A percentile compares a stretch with the other conserved stretches of the same genome.
Conservation (phyloP, 2,329 filamentous ascomycete species). For the Aureobasidium musti region DNA sequence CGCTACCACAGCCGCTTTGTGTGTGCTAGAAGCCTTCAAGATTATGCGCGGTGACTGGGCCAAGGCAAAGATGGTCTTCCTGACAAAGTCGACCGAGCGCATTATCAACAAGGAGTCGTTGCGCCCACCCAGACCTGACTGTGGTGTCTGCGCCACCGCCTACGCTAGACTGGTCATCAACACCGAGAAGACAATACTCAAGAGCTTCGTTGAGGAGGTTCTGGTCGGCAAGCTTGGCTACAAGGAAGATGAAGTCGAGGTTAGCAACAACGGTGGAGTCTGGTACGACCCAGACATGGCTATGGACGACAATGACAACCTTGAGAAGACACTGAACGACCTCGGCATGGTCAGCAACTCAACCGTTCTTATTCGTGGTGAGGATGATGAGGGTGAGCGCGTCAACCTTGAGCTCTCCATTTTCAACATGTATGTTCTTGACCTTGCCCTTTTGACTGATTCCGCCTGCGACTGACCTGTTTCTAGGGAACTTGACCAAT, state of each 20-base stretch:
- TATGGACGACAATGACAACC: constrained; percentile 59
- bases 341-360: constrained; percentile 69
- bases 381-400: constrained; percentile 74
- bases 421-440: constrained; percentile 28
- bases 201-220: constrained; percentile 75
- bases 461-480: background rate
- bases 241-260: constrained; percentile 71
- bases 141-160: constrained; percentile 77
- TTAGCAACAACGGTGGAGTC: constrained; percentile 73
- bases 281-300: constrained; percentile 89
- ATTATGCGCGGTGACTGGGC: constrained; percentile 72
- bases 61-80: constrained; percentile 79
- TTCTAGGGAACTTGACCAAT: background rate
- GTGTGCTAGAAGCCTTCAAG: constrained; percentile 90
- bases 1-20: constrained; percentile 90
- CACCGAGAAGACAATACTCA: constrained; percentile 69
- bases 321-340: constrained; percentile 75
- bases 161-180: constrained; percentile 69
- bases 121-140: constrained; percentile 72
- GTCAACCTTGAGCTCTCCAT: constrained; percentile 72
- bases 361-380: constrained; percentile 81
- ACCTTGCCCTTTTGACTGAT: background rate
- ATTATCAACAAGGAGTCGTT: constrained; percentile 59
- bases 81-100: constrained; percentile 65
- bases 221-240: constrained; percentile 72